Evolutionary conservation across 306 rosid species (phyloP), one percentile per base, ranked within the genome.

Genomic region (Prunus salicina): DNA sequence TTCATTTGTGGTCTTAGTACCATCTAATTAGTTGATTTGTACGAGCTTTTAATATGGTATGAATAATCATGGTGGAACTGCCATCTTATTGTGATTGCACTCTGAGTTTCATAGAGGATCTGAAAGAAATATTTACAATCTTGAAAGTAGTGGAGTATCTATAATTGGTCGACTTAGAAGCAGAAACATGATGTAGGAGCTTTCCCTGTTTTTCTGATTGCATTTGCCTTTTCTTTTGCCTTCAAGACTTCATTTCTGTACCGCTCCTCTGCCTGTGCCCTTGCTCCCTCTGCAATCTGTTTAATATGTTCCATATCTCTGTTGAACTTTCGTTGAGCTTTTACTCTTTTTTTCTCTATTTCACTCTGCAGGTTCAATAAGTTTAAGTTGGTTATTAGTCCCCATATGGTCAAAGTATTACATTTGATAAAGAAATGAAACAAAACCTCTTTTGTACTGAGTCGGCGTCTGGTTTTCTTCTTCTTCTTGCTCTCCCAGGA

Each of bases 401-500:
- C 14, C 28, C 14, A 7, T 38, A 46, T 72, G 56, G 52, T 43
- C 49, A 9, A 12, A 34, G 0, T 19, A 6, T 14, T 52, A 71
- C 28, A 67, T 28, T 49, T 32, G 72, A 58, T 53, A 72, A 53
- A 81, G 75, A 76, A 16, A 67, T 27, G 12, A 57, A 67, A 51
- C 52, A 18, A 50, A 74, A 96, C 99, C 99, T 96, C 83, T 41
- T 65, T 74, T 55, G 16, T 74, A 14, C 76, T 50, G 30, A 80
- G 82, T 74, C 57, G 72, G 41, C 47, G 68, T 79, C 52, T 88
- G 71, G 90, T 89, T 71, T 84, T 87, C 18, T 0, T 70, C 82
- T 22, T 84, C 88, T 86, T 89, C 81, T 89, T 85, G 63, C 41
- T 73, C 84, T 89, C 97, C 99, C 99, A 92, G 45, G 87, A 76